These are phyloP conservation scores for Chlorella vulgaris DNA, from an alignment of 139 green algal species.

Conservation along the genomic window DNA sequence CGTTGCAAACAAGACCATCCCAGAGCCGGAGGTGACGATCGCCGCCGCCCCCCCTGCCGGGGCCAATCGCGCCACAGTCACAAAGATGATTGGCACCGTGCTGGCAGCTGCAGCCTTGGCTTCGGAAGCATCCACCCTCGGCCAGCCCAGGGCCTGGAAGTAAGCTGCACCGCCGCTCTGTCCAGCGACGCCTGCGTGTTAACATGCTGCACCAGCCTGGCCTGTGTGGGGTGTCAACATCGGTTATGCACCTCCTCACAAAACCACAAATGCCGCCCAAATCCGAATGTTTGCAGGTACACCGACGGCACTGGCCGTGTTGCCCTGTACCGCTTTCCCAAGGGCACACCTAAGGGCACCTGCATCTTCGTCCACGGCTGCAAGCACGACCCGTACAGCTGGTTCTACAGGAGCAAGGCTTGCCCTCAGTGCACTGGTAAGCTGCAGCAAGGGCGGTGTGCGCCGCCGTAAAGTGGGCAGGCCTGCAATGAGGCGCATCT, in stretches of 20 bases:
- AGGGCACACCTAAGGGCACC: background rate
- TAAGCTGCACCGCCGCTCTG: too few species aligned
- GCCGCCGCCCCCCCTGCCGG: background rate
- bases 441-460: too few species aligned
- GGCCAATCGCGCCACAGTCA: background rate
- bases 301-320: background rate
- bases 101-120: background rate
- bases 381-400: constrained; percentile 30
- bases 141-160: too few species aligned
- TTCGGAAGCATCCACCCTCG: too few species aligned
- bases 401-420: constrained; percentile 22
- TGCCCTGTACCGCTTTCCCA: constrained; percentile 13
- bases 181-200: too few species aligned
- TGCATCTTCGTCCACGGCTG: constrained; percentile 31
- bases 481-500: too few species aligned
- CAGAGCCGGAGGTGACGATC: background rate
- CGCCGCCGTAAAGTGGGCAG: too few species aligned
- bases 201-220: too few species aligned
- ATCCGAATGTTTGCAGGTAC: background rate
- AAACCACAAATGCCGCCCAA: too few species aligned
- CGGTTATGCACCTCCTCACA: too few species aligned
- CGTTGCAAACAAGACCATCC: background rate
- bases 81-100: background rate
- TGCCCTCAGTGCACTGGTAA: constrained; percentile 20
- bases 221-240: too few species aligned